Evolutionary conservation across 2,329 filamentous ascomycete species (phyloP).

Genomic region (Botrytis squamosa): DNA sequence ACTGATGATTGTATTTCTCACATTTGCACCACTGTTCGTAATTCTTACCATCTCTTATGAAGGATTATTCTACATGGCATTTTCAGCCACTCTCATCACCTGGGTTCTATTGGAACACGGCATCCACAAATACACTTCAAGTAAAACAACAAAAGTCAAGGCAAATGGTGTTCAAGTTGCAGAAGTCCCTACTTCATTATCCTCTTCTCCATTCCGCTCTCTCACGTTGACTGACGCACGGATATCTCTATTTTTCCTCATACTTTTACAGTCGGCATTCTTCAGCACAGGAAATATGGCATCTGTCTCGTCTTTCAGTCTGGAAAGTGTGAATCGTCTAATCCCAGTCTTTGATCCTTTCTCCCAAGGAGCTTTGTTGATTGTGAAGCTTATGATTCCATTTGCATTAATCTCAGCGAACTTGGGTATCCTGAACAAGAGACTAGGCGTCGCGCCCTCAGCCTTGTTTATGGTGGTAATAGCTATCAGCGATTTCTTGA

Average conservation of each 20-base stretch:
- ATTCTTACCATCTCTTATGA: slow-evolving; percentile 97
- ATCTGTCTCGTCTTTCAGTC: slow-evolving; percentile 86
- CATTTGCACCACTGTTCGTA: slow-evolving; percentile 90
- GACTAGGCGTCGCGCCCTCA: slow-evolving; percentile 79
- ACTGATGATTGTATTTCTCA: slow-evolving; percentile 83
- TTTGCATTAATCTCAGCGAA: slow-evolving; percentile 92
- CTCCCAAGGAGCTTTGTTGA: slow-evolving; percentile 79
- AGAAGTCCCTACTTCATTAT: slow-evolving; percentile 31
- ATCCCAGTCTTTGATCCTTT: slow-evolving; percentile 94
- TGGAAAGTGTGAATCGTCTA: slow-evolving; percentile 85
- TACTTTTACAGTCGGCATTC: slow-evolving; percentile 90
- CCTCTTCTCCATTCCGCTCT: slow-evolving; percentile 50
- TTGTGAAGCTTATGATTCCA: slow-evolving; percentile 88
- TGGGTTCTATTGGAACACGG: slow-evolving; percentile 93
- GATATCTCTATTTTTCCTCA: slow-evolving; percentile 91
- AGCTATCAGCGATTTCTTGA: slow-evolving; percentile 86
- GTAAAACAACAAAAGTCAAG: slow-evolving; percentile 21
- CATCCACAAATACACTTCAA: slow-evolving; percentile 53
- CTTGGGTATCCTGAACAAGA: slow-evolving; percentile 85
- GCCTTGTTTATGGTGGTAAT: slow-evolving; percentile 94
- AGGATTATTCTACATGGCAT: slow-evolving; percentile 90
- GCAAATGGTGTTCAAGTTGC: slow-evolving; percentile 27
- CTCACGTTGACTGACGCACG: slow-evolving; percentile 81
- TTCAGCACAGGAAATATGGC: slow-evolving; percentile 97
- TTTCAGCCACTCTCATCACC: slow-evolving; percentile 75